Percentiles rank a stretch among this genome's conserved stretches.
These are phyloP conservation scores for Debaryomyces castellii DNA, from an alignment of 805 yeast species.

Conservation along the genomic window DNA sequence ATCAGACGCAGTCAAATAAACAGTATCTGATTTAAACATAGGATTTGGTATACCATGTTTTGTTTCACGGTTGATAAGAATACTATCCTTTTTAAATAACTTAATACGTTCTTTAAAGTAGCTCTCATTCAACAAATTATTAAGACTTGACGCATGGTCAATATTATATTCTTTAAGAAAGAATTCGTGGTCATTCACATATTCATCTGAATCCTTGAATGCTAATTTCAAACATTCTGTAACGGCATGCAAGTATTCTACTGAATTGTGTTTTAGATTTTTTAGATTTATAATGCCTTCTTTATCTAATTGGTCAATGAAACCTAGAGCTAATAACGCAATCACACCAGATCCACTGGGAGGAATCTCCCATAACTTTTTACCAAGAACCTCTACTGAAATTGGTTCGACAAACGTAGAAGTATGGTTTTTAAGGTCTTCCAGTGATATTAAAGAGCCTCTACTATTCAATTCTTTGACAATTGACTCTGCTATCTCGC, in stretches of 20 bases:
- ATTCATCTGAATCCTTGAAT: conserved; percentile 73
- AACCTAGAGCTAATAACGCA: conserved; percentile 69
- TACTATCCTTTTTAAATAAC: conserved; percentile 40
- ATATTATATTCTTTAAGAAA: conserved; percentile 12
- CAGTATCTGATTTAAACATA: conserved; percentile 65
- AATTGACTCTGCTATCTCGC: conserved; percentile 67
- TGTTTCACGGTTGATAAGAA: conserved; percentile 41
- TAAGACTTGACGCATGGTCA: conserved; percentile 24
- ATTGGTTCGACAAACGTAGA: conserved; percentile 70
- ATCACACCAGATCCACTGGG: conserved; percentile 84
- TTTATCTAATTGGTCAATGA: conserved; percentile 54
- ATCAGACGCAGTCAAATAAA: conserved; percentile 65
- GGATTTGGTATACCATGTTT: conserved; percentile 58
- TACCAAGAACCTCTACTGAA: conserved; percentile 47
- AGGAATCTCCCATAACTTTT: conserved; percentile 74
- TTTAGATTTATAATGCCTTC: conserved; percentile 41
- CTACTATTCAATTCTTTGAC: conserved; percentile 49
- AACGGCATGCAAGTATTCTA: conserved; percentile 66
- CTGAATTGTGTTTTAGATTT: conserved; percentile 59
- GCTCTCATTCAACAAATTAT: conserved; percentile 44
- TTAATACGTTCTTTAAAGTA: conserved; percentile 52
- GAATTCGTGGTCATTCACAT: conserved; percentile 62
- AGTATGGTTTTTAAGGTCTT: conserved; percentile 57
- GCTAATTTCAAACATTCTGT: conserved; percentile 71
- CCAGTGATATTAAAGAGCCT: conserved; percentile 56